These are phyloP conservation scores for Yamadazyma laniorum DNA, from an alignment of 805 yeast species.

Conservation along the genomic window DNA sequence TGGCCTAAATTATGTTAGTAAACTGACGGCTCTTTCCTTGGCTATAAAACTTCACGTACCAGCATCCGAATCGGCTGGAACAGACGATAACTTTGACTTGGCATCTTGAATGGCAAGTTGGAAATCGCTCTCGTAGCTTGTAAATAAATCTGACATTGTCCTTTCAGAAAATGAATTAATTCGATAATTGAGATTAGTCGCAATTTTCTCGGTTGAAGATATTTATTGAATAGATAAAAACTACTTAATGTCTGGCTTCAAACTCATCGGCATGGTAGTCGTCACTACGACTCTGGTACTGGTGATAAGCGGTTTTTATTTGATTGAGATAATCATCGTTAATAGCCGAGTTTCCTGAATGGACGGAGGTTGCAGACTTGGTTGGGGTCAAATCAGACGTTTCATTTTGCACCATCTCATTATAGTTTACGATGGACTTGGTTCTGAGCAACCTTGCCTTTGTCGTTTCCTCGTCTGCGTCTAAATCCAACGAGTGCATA, in stretches of 20 bases:
- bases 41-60: slow-evolving; percentile 15
- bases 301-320: slow-evolving; percentile 36
- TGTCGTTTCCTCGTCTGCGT: slow-evolving; percentile 52
- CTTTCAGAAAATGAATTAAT: no score
- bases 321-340: slow-evolving; percentile 35
- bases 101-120: slow-evolving; percentile 70
- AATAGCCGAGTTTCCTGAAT: slow-evolving; percentile 23
- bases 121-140: slow-evolving; percentile 68
- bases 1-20: slow-evolving; percentile 37
- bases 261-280: slow-evolving; percentile 53
- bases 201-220: no score
- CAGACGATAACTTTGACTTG: slow-evolving; percentile 57
- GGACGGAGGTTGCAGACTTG: slow-evolving; percentile 22
- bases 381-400: slow-evolving; percentile 19
- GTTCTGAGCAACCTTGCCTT: slow-evolving; percentile 15
- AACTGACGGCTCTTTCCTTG: no score
- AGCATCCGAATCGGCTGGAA: slow-evolving; percentile 16
- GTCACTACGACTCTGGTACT: slow-evolving; percentile 26
- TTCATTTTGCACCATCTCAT: slow-evolving; percentile 16
- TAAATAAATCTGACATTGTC: slow-evolving; percentile 38
- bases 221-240: not conserved
- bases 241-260: slow-evolving; percentile 40
- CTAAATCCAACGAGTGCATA: slow-evolving; percentile 62
- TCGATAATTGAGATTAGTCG: no score
- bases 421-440: slow-evolving; percentile 16